A percentile compares a stretch with the other conserved stretches of the same genome.
Conservation (phyloP, 768 basidiomycete species). For the Kwoniella heveanensis region DNA sequence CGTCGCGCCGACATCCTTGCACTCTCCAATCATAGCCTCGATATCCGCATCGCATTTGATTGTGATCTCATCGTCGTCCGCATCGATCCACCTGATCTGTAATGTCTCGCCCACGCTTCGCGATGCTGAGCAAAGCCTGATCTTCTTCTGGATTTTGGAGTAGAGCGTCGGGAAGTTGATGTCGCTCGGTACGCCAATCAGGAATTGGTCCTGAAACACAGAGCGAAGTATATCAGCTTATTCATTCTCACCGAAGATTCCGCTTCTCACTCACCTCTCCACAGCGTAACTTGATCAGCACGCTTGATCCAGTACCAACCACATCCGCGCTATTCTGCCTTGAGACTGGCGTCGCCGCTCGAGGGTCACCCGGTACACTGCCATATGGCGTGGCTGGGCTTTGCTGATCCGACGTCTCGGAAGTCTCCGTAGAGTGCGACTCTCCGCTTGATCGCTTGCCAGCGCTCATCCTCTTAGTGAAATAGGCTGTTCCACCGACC, state of each 20-base stretch:
- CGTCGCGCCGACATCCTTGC: slow-evolving; percentile 31
- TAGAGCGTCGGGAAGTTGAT: slow-evolving; percentile 82
- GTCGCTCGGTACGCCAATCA: slow-evolving; percentile 79
- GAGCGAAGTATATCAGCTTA: no score
- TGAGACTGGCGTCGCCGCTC: slow-evolving; percentile 26
- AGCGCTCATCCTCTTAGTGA: slow-evolving; percentile 37
- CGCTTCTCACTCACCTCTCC: slow-evolving; percentile 64
- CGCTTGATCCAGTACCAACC: slow-evolving; percentile 56
- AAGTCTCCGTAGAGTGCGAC: slow-evolving; percentile 58
- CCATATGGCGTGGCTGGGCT: slow-evolving; percentile 58
- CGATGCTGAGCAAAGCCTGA: slow-evolving; percentile 79
- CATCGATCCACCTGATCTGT: slow-evolving; percentile 45
- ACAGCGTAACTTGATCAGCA: slow-evolving; percentile 93
- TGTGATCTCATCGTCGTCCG: slow-evolving; percentile 46
- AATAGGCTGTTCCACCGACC: slow-evolving; percentile 44
- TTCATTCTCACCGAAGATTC: no score
- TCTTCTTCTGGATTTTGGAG: slow-evolving; percentile 88
- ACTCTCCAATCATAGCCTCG: slow-evolving; percentile 48
- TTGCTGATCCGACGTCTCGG: slow-evolving; percentile 62
- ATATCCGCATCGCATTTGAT: slow-evolving; percentile 46
- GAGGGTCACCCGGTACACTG: slow-evolving; percentile 22
- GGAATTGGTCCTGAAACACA: slow-evolving; percentile 74
- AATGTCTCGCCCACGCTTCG: slow-evolving; percentile 47
- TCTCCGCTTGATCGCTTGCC: slow-evolving; percentile 50
- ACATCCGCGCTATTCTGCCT: slow-evolving; percentile 31